Base-by-base conservation (phyloP, 1,139 yeast species). In the Candida sp. region DNA sequence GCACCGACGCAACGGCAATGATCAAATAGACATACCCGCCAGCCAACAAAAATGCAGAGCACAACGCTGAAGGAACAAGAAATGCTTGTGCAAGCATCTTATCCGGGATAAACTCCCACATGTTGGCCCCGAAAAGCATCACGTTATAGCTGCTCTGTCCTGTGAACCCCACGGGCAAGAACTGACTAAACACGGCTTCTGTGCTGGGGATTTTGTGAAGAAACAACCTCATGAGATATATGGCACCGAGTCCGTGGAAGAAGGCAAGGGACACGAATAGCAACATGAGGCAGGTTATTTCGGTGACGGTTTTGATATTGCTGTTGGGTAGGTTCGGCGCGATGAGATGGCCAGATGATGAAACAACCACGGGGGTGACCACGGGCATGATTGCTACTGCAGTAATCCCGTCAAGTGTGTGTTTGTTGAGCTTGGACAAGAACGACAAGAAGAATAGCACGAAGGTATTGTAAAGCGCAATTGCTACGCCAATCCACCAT, bases 101-200 rank as follows among this genome's bases (percentile, higher is more conserved):
- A 41, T 49, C 49, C 47, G 56, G 51, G 41, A 69, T 48, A 25
- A 66, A 52, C 8, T 54, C 44, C 58, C 61, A 60, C 47, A 66
- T 50, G 56, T 76, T 74, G 33, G 67, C 62, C 3, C 90, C 90
- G 58, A 87, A 75, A 44, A 85, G 67, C 58, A 86, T 67, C 11
- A 88, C 77, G 2, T 88, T 88, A 65, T 73, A 88, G 2, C 90
- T 81, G 5, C 94, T 96, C 68, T 91, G 97, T 25, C 97, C 97
- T 62, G 88, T 67, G 23, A 69, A 63, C 23, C 73, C 73, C 42
- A 69, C 60, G 2, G 73, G 73, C 38, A 69, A 55, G 43, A 63
- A 64, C 9, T 59, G 58, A 8, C 66, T 62, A 27, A 56, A 56
- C 12, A 56, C 37, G n/a, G 44, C 48, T 17, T 40, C 46, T 2